Percentiles rank a stretch among this genome's conserved stretches.
Conservation (phyloP, 306 rosid species). For the Pterocarpus macrocarpus region DNA sequence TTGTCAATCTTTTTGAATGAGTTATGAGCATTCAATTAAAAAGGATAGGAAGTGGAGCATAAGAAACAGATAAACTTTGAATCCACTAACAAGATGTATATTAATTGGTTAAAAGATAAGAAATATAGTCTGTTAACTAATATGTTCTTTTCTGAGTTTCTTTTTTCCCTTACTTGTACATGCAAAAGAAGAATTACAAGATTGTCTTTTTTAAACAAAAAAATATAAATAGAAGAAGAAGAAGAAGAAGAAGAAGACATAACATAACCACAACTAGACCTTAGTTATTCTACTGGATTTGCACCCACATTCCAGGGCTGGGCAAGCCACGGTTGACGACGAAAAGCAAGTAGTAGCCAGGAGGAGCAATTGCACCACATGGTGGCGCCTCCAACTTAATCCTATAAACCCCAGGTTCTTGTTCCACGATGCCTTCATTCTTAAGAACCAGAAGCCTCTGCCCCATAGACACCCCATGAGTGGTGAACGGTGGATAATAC, state of each 20-base stretch:
- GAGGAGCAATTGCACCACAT: conserved; percentile 68
- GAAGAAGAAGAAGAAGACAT: too few species aligned
- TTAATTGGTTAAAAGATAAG: neutral
- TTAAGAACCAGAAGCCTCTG: conserved; percentile 71
- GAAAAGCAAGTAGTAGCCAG: conserved; percentile 77
- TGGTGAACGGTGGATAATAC: conserved; percentile 83
- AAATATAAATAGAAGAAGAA: neutral
- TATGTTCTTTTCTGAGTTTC: neutral
- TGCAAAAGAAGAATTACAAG: neutral
- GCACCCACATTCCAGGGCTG: conserved; percentile 72
- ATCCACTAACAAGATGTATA: too few species aligned
- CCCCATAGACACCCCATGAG: conserved; percentile 88
- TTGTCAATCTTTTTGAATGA: too few species aligned
- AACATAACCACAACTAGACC: neutral
- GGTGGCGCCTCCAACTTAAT: conserved; percentile 63
- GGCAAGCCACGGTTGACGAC: conserved; percentile 87
- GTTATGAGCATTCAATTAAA: too few species aligned
- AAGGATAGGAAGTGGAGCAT: too few species aligned
- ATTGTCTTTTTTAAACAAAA: neutral
- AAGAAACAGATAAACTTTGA: too few species aligned
- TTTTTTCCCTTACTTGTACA: neutral
- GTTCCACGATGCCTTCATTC: neutral
- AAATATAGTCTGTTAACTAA: neutral
- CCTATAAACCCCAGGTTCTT: conserved; percentile 20
- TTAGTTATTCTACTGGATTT: conserved; percentile 40